Evolutionary conservation across 352 stramenopile species (phyloP), one percentile per base, ranked within the genome.

Genomic region (Pythium sp.): DNA sequence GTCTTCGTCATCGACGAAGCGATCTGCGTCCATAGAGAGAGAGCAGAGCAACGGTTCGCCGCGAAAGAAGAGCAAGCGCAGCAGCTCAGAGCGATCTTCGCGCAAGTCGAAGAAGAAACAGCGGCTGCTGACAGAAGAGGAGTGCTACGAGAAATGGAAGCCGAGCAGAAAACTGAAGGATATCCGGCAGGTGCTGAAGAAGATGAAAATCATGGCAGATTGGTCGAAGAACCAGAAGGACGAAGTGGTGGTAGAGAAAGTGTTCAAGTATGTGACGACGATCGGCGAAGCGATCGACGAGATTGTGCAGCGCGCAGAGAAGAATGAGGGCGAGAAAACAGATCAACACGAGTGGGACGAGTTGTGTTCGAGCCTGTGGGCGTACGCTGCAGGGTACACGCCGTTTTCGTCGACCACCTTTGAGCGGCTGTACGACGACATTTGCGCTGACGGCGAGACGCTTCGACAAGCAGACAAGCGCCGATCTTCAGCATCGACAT

Each of bases 351-450:
- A 93, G 69, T 76, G 78, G 75, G 88, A 96, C 69, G 85, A 94
- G 65, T 74, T 93, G 15, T 92, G 84, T 47, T 87, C 86, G 14
- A 87, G 82, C 9, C 63, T 96, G 36, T 96, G 88, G 88, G 81
- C 83, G 3, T 92, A 93, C 72, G 88, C 88, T 0, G 85, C 88
- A 3, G 78, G 75, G 38, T 90, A 84, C 63, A 94, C 88, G 61
- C 82, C 85, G 15, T 96, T 96, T 54, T 81, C 82, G 24, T 75
- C 86, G 12, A 65, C 81, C n/a, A 70, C 78, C 12, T 94, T 96
- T 64, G 88, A 96, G 69, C 86, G 77, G n/a, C 73, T 96, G 32
- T 96, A 96, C 67, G 88, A 94, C 53, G 82, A 94, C 62, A 93
- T 96, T 58, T 92, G 84, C 54, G 84, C 81, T 0, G 88, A 96